Evolutionary conservation across 139 green algal species (phyloP).

Genomic region (Tetradesmus obliquus): DNA sequence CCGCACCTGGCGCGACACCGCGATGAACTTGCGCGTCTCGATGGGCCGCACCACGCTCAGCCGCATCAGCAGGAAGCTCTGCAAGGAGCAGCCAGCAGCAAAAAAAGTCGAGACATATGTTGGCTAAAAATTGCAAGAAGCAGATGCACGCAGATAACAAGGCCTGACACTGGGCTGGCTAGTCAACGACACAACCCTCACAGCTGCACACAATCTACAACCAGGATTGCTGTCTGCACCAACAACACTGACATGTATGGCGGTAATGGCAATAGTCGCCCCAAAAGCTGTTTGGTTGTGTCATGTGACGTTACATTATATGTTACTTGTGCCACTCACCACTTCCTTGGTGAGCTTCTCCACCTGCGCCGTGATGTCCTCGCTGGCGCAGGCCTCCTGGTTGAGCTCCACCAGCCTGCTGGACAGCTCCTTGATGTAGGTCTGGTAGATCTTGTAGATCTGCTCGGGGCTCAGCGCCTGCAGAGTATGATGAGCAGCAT

Average conservation of each 20-base stretch:
- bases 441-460: slow-evolving; percentile 75
- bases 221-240: background rate
- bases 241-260: background rate
- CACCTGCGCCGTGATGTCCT: slow-evolving; percentile 20
- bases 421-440: slow-evolving; percentile 73
- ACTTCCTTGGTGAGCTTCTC: slow-evolving; percentile 54
- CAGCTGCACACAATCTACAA: no score
- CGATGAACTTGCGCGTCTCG: slow-evolving; percentile 78
- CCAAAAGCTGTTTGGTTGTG: no score
- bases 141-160: background rate
- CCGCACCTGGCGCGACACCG: slow-evolving; percentile 53
- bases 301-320: no score
- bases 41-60: slow-evolving; percentile 69
- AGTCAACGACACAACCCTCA: no score
- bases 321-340: slow-evolving; percentile 2
- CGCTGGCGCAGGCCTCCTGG: slow-evolving; percentile 17
- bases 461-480: slow-evolving; percentile 64
- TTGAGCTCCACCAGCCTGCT: slow-evolving; percentile 52
- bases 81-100: background rate
- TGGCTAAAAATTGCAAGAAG: background rate
- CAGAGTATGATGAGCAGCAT: background rate
- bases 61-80: slow-evolving; percentile 73
- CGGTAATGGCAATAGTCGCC: background rate
- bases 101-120: background rate
- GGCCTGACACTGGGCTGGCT: background rate